Conservation (phyloP, 441 rosid species). For the Jatropha multifida region DNA sequence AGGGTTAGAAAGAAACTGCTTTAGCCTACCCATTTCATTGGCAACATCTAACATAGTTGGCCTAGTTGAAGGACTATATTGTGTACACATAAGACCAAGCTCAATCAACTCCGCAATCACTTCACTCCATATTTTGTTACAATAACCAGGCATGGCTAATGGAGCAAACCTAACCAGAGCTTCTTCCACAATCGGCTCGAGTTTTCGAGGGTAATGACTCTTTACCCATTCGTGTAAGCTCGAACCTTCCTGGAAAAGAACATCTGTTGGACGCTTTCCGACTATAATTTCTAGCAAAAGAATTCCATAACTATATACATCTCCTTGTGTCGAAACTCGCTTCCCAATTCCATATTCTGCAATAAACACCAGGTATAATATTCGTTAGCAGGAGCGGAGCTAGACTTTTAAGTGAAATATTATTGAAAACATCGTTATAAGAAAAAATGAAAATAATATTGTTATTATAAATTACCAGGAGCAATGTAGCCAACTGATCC, state of each 20-base stretch:
- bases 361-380: neutral
- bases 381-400: no score
- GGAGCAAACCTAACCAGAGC: slow-evolving; percentile 46
- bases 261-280: slow-evolving; percentile 71
- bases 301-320: slow-evolving; percentile 87
- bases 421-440: neutral
- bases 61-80: slow-evolving; percentile 62
- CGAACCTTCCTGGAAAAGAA: slow-evolving; percentile 52
- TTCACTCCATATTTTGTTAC: slow-evolving; percentile 47
- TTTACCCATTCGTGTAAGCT: slow-evolving; percentile 76
- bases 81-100: slow-evolving; percentile 79
- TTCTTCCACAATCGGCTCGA: slow-evolving; percentile 55
- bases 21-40: slow-evolving; percentile 64
- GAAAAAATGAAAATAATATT: no score
- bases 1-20: slow-evolving; percentile 55
- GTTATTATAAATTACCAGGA: slow-evolving; percentile 50
- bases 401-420: neutral
- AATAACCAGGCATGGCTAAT: slow-evolving; percentile 24
- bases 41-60: slow-evolving; percentile 82
- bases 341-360: slow-evolving; percentile 84
- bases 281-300: slow-evolving; percentile 67
- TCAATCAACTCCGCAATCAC: slow-evolving; percentile 66
- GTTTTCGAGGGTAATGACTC: slow-evolving; percentile 59
- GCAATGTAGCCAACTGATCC: slow-evolving; percentile 92
- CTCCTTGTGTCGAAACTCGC: slow-evolving; percentile 73